Evolutionary conservation across 75 land plant species (phyloP), one percentile per base, ranked within the genome.

Genomic region (Cunninghamia lanceolata): DNA sequence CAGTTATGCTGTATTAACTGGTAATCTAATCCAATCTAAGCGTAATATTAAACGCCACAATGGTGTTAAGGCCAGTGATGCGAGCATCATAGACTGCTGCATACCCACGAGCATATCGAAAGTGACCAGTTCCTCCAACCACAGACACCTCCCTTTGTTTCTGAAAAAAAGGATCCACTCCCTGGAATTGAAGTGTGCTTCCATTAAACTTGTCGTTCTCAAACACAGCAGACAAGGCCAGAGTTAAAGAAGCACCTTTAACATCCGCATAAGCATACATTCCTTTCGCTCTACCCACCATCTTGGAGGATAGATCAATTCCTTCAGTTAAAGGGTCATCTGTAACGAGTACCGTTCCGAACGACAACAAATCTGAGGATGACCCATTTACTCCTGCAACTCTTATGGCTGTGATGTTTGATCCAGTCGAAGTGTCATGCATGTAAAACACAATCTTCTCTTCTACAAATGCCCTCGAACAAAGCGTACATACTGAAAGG

Each of bases 251-350:
- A 15, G 81, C 0, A 3, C 85, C 86, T 21, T 86, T 68, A n/a
- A 87, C 70, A 19, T 86, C 45, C 0, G 90, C 89, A 13, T 75
- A 36, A 0, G 85, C 89, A 53, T 88, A 93, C 25, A 90, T 30
- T 30, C 93, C 95, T 84, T 93, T 93, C 0, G 93, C 95, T 66
- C 90, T 85, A 39, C 95, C 95, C 46, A 92, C 76, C 35, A 84
- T 17, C 75, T 84, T 88, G 42, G 94, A 93, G 42, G 71, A 85
- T 74, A 25, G 43, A 16, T 89, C 82, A 13, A 91, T 92, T 50
- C 85, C 90, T 16, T 81, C 81, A 16, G 95, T 94, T 19, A 94
- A 74, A 0, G 88, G 86, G 78, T 94, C 88, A 83, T 94, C 93
- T 86, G 91, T 88, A 84, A 92, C 86, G 28, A 30, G 19, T n/a